Conservation (phyloP, 805 yeast genomes). For the Candida tammaniensis region DNA sequence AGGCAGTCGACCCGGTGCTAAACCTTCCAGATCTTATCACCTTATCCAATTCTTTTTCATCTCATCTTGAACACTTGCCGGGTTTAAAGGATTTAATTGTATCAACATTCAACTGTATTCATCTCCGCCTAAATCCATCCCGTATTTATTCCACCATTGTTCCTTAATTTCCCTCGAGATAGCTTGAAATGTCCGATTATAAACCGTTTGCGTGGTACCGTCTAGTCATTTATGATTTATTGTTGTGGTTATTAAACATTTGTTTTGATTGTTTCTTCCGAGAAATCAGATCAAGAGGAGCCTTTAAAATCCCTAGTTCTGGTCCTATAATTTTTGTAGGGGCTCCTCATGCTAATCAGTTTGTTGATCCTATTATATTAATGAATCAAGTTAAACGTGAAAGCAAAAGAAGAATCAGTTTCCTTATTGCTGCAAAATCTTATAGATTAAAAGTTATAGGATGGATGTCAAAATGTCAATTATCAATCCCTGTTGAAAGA, state of each 20-base stretch:
- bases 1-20: background rate
- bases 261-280: constrained; percentile 70
- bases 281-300: constrained; percentile 86
- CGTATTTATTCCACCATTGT: background rate
- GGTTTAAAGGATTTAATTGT: too few species aligned
- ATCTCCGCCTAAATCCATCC: too few species aligned
- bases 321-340: constrained; percentile 93
- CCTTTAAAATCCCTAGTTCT: constrained; percentile 60
- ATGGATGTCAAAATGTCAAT: constrained; percentile 66
- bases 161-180: background rate
- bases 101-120: too few species aligned
- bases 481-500: constrained; percentile 85
- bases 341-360: constrained; percentile 97
- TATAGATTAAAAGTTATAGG: constrained; percentile 69
- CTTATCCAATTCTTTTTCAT: background rate
- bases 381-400: constrained; percentile 75
- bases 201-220: constrained; percentile 24
- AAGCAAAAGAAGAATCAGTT: constrained; percentile 67
- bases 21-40: background rate
- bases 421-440: constrained; percentile 82
- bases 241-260: constrained; percentile 36
- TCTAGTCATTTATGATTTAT: constrained; percentile 29
- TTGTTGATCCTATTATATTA: constrained; percentile 76
- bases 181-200: constrained; percentile 2
- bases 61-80: too few species aligned